Conservation (phyloP, 345 rosid genomes). For the Moricandia arvensis region DNA sequence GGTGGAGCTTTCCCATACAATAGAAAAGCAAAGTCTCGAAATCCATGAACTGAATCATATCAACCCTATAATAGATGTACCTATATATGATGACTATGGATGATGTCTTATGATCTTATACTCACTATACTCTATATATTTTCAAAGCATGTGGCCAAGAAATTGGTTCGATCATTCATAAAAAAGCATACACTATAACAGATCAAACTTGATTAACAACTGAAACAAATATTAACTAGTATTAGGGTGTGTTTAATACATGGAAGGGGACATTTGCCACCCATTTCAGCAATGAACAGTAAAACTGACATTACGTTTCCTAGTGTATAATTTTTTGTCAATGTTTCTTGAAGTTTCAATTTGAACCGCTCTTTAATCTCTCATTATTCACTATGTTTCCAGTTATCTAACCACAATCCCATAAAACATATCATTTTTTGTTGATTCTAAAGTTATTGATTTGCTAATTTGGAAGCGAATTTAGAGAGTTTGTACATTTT, state of each 20-base stretch:
- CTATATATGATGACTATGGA: constrained; percentile 16
- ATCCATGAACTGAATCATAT: constrained; percentile 28
- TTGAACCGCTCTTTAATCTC: background rate
- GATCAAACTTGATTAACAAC: constrained; percentile 2
- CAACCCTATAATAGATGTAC: constrained; percentile 24
- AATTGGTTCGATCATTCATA: background rate
- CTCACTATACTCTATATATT: background rate
- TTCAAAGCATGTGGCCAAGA: background rate
- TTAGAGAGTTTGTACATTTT: too few species aligned
- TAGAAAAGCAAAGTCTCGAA: constrained; percentile 29
- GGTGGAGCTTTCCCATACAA: constrained; percentile 36
- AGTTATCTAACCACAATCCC: background rate
- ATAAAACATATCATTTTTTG: background rate
- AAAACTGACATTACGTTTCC: constrained; percentile 16
- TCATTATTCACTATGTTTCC: constrained; percentile 14
- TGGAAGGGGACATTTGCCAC: constrained; percentile 37
- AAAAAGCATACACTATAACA: background rate
- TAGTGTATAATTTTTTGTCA: constrained; percentile 5
- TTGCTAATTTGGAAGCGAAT: too few species aligned
- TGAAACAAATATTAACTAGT: constrained; percentile 8
- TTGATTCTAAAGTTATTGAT: too few species aligned
- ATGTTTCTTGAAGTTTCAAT: background rate
- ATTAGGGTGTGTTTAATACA: constrained; percentile 9
- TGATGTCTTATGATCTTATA: constrained; percentile 14
- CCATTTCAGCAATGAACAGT: constrained; percentile 38